Conservation (phyloP, 352 stramenopile species). For the Phytopythium montanum region DNA sequence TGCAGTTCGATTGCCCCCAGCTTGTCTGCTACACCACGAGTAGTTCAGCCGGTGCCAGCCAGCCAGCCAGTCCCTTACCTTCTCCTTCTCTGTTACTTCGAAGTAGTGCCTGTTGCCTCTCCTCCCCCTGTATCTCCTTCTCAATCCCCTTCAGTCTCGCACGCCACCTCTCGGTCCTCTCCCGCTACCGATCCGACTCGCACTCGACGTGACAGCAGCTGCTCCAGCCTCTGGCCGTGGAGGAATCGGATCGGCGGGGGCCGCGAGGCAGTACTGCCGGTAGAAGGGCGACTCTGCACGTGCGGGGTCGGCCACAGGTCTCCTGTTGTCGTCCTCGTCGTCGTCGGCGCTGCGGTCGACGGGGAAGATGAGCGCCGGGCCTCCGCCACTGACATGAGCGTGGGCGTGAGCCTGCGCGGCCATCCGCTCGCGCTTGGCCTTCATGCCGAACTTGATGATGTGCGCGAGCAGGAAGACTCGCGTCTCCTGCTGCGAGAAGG, state of each 20-base stretch:
- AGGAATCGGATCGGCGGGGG: conserved; percentile 1
- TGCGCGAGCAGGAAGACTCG: conserved; percentile 31
- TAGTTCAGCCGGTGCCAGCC: too few species aligned
- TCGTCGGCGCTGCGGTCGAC: conserved; percentile 2
- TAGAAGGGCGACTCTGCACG: conserved; percentile 6
- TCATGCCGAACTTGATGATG: conserved; percentile 23
- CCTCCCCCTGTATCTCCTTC: conserved; percentile 4
- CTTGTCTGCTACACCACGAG: too few species aligned
- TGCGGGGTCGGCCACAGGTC: background rate
- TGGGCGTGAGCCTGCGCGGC: background rate
- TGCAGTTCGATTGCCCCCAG: too few species aligned
- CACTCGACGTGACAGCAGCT: conserved; percentile 1
- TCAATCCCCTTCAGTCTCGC: background rate
- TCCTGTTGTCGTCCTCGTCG: background rate
- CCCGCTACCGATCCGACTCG: background rate
- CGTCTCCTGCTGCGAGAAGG: conserved; percentile 29
- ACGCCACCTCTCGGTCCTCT: background rate
- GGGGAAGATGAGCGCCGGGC: background rate
- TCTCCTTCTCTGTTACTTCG: too few species aligned
- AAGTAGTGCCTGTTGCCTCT: too few species aligned
- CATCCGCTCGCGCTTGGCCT: conserved; percentile 13
- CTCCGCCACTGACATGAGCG: too few species aligned
- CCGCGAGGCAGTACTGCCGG: conserved; percentile 5
- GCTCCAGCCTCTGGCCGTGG: conserved; percentile 1
- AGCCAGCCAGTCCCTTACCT: too few species aligned